A percentile compares a stretch with the other conserved stretches of the same genome.
Conservation (phyloP, 2,329 filamentous ascomycete genomes). For the Westerdykella ornata region DNA sequence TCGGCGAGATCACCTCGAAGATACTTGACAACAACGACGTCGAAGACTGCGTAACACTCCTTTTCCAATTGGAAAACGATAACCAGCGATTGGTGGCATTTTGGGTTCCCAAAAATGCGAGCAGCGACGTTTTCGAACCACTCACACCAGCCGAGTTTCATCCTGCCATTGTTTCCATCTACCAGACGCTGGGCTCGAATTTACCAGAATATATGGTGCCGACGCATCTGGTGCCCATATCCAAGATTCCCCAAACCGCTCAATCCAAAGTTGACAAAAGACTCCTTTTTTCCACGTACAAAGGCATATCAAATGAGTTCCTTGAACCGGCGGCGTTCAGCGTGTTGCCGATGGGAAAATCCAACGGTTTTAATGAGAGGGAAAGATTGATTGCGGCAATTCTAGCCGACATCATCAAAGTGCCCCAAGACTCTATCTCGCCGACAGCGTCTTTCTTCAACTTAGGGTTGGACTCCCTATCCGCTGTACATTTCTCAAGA, state of each 20-base stretch:
- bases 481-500: constrained; percentile 64
- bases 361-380: constrained; percentile 45
- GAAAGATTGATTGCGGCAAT: constrained; percentile 53
- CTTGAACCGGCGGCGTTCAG: constrained; percentile 40
- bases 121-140: constrained; percentile 27
- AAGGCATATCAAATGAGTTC: constrained; percentile 40
- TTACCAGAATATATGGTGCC: constrained; percentile 77
- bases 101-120: constrained; percentile 48
- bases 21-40: constrained; percentile 50
- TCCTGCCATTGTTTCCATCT: constrained; percentile 41
- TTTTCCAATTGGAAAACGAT: constrained; percentile 43
- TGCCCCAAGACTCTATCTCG: constrained; percentile 45
- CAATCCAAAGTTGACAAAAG: constrained; percentile 68
- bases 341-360: constrained; percentile 26
- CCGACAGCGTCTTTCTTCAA: constrained; percentile 66
- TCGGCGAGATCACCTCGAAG: constrained; percentile 64
- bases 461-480: constrained; percentile 78
- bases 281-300: constrained; percentile 47
- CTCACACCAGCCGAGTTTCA: constrained; percentile 34
- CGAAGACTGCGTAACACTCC: constrained; percentile 57
- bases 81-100: constrained; percentile 59
- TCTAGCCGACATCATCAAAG: constrained; percentile 48
- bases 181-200: constrained; percentile 47
- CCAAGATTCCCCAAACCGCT: constrained; percentile 60
- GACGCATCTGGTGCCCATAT: constrained; percentile 63